Percentiles rank a stretch among this genome's conserved stretches.
Evolutionary conservation across 768 basidiomycete genomes (phyloP).

Genomic region (Mycena epipterygia): DNA sequence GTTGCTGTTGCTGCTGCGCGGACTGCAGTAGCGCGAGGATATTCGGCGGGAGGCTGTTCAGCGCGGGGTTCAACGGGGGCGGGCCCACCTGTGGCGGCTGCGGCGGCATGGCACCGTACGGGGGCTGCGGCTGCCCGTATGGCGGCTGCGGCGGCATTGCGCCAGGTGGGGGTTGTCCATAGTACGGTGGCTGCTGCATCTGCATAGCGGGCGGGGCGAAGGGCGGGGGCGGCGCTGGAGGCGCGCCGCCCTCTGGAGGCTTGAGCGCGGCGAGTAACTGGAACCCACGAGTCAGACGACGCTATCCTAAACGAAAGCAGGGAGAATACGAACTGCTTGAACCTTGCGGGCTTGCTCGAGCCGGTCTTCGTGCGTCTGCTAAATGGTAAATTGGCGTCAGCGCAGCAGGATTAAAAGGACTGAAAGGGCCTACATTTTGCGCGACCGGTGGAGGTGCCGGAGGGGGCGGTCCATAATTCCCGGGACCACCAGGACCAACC

Average conservation of each 20-base stretch:
- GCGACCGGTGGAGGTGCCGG: constrained; percentile 42
- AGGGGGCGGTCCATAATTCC: constrained; percentile 48
- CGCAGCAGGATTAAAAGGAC: not conserved
- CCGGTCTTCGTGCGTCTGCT: constrained; percentile 77
- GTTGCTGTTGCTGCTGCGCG: constrained; percentile 57
- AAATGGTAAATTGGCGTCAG: constrained; percentile 11
- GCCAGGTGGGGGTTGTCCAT: constrained; percentile 37
- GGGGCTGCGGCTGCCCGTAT: constrained; percentile 43
- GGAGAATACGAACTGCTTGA: constrained; percentile 67
- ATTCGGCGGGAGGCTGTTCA: constrained; percentile 72
- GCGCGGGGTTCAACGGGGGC: constrained; percentile 49
- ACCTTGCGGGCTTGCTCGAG: constrained; percentile 91
- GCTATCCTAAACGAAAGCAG: not conserved
- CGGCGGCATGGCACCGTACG: constrained; percentile 34
- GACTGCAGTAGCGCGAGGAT: constrained; percentile 74
- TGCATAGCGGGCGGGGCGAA: constrained; percentile 42
- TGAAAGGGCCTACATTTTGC: not conserved
- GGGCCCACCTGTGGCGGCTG: constrained; percentile 49
- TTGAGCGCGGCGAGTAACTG: constrained; percentile 85
- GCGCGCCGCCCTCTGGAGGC: constrained; percentile 65
- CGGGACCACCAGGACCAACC: constrained; percentile 16
- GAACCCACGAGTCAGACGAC: not conserved
- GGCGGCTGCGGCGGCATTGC: constrained; percentile 38
- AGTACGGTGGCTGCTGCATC: constrained; percentile 54
- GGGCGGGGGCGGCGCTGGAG: constrained; percentile 53